Percentiles rank a stretch among this genome's conserved stretches.
These are phyloP conservation scores for Cairneyella variabilis DNA, from an alignment of 495 filamentous ascomycete species.

Conservation along the genomic window DNA sequence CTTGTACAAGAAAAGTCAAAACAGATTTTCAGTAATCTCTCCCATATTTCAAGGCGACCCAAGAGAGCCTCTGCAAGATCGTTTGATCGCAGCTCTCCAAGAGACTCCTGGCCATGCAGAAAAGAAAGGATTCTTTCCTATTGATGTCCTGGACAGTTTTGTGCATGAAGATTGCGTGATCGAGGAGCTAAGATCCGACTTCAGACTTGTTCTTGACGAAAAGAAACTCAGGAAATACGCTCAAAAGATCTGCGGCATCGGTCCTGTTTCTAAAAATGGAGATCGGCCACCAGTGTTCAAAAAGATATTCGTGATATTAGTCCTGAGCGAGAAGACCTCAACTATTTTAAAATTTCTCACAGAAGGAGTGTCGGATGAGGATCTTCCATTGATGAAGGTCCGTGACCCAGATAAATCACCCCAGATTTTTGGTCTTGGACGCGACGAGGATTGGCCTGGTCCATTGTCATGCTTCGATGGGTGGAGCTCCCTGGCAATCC, in stretches of 20 bases:
- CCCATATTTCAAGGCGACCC: too few species aligned
- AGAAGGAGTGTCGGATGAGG: conserved; percentile 7
- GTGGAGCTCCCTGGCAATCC: neutral
- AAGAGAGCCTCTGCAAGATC: conserved; percentile 1
- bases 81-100: neutral
- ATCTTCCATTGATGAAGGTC: conserved; percentile 8
- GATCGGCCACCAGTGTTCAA: conserved; percentile 3
- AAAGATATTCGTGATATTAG: conserved; percentile 16
- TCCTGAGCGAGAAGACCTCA: conserved; percentile 4
- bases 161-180: neutral
- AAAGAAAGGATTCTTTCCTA: conserved; percentile 15
- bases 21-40: too few species aligned
- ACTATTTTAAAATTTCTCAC: conserved; percentile 13
- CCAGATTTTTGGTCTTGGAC: neutral
- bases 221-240: neutral
- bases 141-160: neutral
- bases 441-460: neutral
- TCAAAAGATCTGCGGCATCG: neutral
- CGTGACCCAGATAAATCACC: neutral
- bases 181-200: neutral
- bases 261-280: neutral
- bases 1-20: too few species aligned
- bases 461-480: neutral
- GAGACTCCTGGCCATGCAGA: neutral
- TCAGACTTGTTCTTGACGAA: neutral